Percentiles rank a stretch among this genome's conserved stretches.
phyloP scores from a whole-genome alignment of 2,329 filamentous ascomycete species.

The Xylaria sp. region DNA sequence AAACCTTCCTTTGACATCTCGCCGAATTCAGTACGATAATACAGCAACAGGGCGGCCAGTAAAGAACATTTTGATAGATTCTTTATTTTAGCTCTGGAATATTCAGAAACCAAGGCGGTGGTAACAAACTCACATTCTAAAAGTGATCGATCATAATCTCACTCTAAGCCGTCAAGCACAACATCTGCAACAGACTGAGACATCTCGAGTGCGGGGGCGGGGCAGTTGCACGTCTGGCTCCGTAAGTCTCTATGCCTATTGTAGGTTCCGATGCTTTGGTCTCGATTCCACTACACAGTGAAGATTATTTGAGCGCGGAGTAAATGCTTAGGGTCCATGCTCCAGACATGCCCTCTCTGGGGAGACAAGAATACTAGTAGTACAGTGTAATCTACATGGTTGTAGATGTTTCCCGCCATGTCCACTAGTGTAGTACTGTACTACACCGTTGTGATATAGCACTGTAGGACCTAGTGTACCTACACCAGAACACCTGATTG shows the following conservation, averaged over 20 bases:
- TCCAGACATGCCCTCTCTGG: too few relatives aligned
- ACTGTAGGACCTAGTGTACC: neutral
- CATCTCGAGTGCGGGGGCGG: conserved; percentile 23
- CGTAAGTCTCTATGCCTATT: too few relatives aligned
- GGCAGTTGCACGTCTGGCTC: conserved; percentile 12
- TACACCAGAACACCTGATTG: conserved; percentile 18
- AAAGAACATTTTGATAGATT: neutral
- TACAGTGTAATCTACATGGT: neutral
- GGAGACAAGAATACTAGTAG: too few relatives aligned
- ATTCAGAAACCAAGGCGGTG: neutral
- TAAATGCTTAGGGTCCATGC: too few relatives aligned
- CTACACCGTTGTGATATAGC: neutral
- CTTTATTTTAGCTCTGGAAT: neutral
- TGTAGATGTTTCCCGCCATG: too few relatives aligned
- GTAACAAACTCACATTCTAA: neutral
- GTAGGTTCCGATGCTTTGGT: conserved; percentile 12
- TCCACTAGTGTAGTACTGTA: neutral
- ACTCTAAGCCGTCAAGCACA: conserved; percentile 6
- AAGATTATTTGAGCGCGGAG: too few relatives aligned
- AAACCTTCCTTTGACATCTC: too few relatives aligned
- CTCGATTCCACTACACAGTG: neutral
- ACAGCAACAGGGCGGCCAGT: neutral
- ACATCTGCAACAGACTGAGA: conserved; percentile 3
- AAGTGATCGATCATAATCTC: conserved; percentile 10
- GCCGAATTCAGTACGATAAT: neutral